Evolutionary conservation across 1,284 basidiomycete genomes (phyloP).

Genomic region (Pholiota adiposa): DNA sequence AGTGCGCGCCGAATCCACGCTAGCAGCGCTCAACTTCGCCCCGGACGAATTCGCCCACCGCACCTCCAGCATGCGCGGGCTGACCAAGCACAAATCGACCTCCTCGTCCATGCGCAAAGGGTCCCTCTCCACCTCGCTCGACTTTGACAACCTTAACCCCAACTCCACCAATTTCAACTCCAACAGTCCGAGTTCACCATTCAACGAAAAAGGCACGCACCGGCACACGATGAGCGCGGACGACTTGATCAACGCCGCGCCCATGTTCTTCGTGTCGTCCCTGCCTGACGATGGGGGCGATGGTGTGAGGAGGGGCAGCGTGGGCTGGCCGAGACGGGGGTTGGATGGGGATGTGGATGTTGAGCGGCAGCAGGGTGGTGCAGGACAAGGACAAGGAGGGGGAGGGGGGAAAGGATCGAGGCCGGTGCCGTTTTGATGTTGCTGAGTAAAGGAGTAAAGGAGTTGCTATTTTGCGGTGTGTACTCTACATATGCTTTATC

Average conservation of each 20-base stretch:
- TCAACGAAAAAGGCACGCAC: not conserved
- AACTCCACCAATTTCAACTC: too few species aligned
- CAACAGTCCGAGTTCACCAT: too few species aligned
- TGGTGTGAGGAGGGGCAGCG: not conserved
- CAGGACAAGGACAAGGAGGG: too few species aligned
- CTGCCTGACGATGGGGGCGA: not conserved
- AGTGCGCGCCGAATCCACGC: conserved; percentile 50
- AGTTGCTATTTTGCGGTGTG: too few species aligned
- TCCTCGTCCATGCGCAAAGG: conserved; percentile 3
- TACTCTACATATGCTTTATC: too few species aligned
- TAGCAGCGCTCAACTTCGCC: conserved; percentile 47
- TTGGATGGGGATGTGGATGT: not conserved
- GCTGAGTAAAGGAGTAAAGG: too few species aligned
- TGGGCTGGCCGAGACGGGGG: not conserved
- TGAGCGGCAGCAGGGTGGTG: too few species aligned
- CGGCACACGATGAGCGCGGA: not conserved
- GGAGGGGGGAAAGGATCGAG: too few species aligned
- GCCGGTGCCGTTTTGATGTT: too few species aligned
- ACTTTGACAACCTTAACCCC: too few species aligned
- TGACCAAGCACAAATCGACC: conserved; percentile 1
- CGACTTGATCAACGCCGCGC: conserved; percentile 9
- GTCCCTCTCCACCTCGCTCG: not conserved
- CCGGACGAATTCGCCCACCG: conserved; percentile 44
- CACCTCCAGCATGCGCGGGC: conserved; percentile 1
- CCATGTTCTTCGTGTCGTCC: conserved; percentile 19